These are phyloP conservation scores for Cymbopogon flexuosus DNA, from an alignment of 202 grass and related monocot species.

Conservation along the genomic window DNA sequence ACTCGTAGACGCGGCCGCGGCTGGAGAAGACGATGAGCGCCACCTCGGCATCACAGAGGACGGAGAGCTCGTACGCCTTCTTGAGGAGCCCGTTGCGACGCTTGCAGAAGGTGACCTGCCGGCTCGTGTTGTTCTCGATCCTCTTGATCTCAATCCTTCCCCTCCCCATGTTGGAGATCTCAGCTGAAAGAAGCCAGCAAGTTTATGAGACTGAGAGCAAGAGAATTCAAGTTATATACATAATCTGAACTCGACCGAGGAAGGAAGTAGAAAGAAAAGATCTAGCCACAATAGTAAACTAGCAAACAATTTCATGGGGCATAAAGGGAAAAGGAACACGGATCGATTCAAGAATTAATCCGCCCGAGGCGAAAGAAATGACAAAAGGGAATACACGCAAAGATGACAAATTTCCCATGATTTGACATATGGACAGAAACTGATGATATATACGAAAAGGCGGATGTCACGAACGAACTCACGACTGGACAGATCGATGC, in stretches of 20 bases:
- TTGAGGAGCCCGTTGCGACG: no score
- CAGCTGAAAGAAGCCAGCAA: constrained; percentile 13
- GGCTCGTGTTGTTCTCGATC: no score
- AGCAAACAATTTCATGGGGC: not conserved
- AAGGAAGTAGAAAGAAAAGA: not conserved
- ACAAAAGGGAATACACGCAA: not conserved
- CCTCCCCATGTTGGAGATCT: not conserved
- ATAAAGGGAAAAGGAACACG: constrained; percentile 7
- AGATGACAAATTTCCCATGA: not conserved
- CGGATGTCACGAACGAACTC: not conserved
- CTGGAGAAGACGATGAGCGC: no score
- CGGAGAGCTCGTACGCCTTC: no score
- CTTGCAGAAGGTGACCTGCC: no score
- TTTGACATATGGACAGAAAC: constrained; percentile 16
- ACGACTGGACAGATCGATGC: constrained; percentile 24
- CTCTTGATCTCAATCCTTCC: no score
- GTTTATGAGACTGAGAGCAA: no score
- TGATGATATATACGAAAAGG: not conserved
- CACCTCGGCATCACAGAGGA: no score
- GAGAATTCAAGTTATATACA: not conserved
- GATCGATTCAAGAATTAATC: not conserved
- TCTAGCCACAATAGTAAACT: not conserved
- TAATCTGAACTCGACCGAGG: not conserved
- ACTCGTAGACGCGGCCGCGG: no score
- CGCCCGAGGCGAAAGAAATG: not conserved